A percentile compares a stretch with the other conserved stretches of the same genome.
Evolutionary conservation across 2,329 filamentous ascomycete species (phyloP).

Genomic region (Colletotrichum shisoi): DNA sequence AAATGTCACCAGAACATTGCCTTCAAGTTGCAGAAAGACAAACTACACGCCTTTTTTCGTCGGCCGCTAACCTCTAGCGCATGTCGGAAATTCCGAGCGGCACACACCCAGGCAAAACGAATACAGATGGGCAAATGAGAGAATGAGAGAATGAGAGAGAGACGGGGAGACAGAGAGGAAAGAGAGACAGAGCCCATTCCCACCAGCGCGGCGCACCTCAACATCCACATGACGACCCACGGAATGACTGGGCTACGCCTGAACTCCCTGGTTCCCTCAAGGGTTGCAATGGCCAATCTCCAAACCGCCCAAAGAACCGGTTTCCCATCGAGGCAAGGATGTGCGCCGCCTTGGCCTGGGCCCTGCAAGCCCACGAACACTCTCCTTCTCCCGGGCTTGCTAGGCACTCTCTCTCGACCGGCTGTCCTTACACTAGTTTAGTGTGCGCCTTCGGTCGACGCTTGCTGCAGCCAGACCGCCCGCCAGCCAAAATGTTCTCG

Average conservation of each 20-base stretch:
- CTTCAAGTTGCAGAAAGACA: slow-evolving; percentile 23
- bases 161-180: too few species aligned
- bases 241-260: not conserved
- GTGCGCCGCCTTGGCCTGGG: slow-evolving; percentile 29
- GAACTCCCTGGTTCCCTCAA: slow-evolving; percentile 2
- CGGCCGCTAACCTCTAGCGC: slow-evolving; percentile 31
- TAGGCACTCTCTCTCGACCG: not conserved
- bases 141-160: not conserved
- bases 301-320: slow-evolving; percentile 36
- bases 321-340: slow-evolving; percentile 35
- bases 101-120: slow-evolving; percentile 32
- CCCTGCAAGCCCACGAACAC: slow-evolving; percentile 16
- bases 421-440: not conserved
- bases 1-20: slow-evolving; percentile 21
- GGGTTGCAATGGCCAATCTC: slow-evolving; percentile 28
- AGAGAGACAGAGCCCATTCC: not conserved
- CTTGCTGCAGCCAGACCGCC: slow-evolving; percentile 17
- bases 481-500: slow-evolving; percentile 5
- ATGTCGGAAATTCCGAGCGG: slow-evolving; percentile 34
- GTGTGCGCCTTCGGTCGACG: slow-evolving; percentile 4
- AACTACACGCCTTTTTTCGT: slow-evolving; percentile 28
- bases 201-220: not conserved
- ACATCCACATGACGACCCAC: not conserved
- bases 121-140: slow-evolving; percentile 11
- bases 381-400: not conserved